phyloP scores from a whole-genome alignment of 345 rosid genomes.

The Camelina laxa region DNA sequence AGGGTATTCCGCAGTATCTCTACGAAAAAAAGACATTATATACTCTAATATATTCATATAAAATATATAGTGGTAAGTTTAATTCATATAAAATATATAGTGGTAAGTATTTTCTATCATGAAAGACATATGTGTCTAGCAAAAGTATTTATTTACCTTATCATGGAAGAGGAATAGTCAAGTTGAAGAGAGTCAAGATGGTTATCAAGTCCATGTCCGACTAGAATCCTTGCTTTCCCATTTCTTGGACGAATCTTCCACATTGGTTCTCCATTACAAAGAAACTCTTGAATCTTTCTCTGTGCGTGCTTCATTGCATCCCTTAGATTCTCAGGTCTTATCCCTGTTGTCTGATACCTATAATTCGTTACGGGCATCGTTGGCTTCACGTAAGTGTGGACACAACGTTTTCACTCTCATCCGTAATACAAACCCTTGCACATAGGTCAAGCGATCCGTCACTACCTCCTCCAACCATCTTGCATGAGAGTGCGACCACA shows the following conservation, averaged over 20 bases:
- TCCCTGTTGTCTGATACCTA: slow-evolving; percentile 80
- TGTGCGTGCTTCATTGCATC: slow-evolving; percentile 77
- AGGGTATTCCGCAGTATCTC: slow-evolving; percentile 87
- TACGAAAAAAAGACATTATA: slow-evolving; percentile 25
- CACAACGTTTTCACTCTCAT: slow-evolving; percentile 66
- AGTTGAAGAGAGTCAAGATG: slow-evolving; percentile 71
- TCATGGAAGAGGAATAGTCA: slow-evolving; percentile 72
- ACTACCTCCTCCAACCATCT: slow-evolving; percentile 90
- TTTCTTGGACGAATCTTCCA: slow-evolving; percentile 77
- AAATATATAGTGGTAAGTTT: background rate
- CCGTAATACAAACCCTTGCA: slow-evolving; percentile 73
- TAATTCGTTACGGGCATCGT: slow-evolving; percentile 67
- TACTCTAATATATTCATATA: no score
- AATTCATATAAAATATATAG: background rate
- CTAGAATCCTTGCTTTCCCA: slow-evolving; percentile 82
- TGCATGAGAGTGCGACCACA: slow-evolving; percentile 74
- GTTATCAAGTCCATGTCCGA: slow-evolving; percentile 85
- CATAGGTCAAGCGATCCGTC: slow-evolving; percentile 79
- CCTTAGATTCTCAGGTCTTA: slow-evolving; percentile 63
- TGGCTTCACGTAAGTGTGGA: slow-evolving; percentile 80
- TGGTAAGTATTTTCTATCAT: no score
- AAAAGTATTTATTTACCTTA: slow-evolving; percentile 54
- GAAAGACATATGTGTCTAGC: background rate
- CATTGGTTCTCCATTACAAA: slow-evolving; percentile 79
- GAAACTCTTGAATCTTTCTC: slow-evolving; percentile 75